A percentile compares a stretch with the other conserved stretches of the same genome.
Conservation (phyloP, 1,284 basidiomycete genomes). For the Xerocomus nothofagi region DNA sequence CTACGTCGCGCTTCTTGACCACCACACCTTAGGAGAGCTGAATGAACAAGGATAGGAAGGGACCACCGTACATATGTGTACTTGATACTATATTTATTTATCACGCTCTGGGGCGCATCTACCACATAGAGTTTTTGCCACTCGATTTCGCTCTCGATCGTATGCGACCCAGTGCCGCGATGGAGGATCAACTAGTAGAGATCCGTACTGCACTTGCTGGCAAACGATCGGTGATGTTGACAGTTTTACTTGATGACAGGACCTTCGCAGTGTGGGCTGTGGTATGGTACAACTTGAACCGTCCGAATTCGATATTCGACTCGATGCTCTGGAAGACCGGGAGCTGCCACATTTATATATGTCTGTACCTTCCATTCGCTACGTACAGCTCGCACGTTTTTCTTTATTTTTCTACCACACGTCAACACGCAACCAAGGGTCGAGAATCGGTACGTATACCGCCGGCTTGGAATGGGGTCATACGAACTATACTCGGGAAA, state of each 20-base stretch:
- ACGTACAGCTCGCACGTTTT: too few species aligned
- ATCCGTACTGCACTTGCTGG: background rate
- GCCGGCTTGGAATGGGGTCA: too few species aligned
- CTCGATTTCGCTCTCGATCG: conserved; percentile 1
- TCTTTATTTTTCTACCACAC: too few species aligned
- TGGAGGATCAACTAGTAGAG: conserved; percentile 13
- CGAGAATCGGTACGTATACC: too few species aligned
- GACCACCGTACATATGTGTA: conserved; percentile 23
- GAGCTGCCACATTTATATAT: too few species aligned
- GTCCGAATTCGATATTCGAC: background rate
- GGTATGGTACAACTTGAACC: background rate
- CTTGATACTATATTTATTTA: conserved; percentile 34
- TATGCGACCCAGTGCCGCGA: background rate
- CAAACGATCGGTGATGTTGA: background rate
- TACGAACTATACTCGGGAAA: too few species aligned
- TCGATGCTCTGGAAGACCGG: background rate
- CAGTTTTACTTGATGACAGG: background rate
- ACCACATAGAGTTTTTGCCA: conserved; percentile 18
- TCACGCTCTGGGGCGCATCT: conserved; percentile 5
- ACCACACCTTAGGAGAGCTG: conserved; percentile 4
- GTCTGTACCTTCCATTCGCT: too few species aligned
- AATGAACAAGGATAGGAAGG: background rate
- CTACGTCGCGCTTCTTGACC: conserved; percentile 2
- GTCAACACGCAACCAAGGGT: too few species aligned
- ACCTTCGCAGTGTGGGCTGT: background rate